Base-by-base conservation (phyloP, 2,329 filamentous ascomycete species). In the Sphaerulina musiva region DNA sequence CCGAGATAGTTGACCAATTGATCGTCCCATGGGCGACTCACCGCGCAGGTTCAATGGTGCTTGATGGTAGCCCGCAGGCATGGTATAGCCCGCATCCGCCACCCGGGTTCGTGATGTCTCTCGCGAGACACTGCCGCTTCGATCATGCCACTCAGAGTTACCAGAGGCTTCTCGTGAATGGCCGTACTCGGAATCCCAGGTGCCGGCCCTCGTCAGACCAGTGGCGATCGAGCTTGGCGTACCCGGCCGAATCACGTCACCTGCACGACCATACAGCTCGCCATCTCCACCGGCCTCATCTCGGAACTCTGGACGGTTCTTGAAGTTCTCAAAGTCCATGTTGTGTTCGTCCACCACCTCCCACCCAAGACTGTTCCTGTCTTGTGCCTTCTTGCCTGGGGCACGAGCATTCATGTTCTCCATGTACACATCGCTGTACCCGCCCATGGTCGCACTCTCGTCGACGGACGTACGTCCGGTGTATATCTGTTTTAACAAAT, bases 311-410 rank as follows among this genome's bases (percentile, higher is more conserved):
- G 87, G 81, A 1, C 89, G 80, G 70, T 95, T 86, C 72, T 95
- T 96, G 78, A 85, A 97, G 72, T 89, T 92, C 57, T 89, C 84
- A 68, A 95, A 95, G 69, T 95, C 90, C 70, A 95, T 84, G 46
- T 89, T 83, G 51, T 80, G 80, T 64, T 97, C 92, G 0, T 87
- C 84, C 0, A 97, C 91, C 54, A 95, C 83, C 71, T 97, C 92
- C 70, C 96, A 96, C 29, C 51, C 55, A n/a, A 49, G 34, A 26
- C 48, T 46, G 40, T 41, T 49, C 2, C 59, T 56, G 1, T 64
- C 63, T 9, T 65, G 62, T 43, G 81, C 79, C 9, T 66, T 53
- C 58, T 84, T 84, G 54, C 83, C 83, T 0, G 82, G 79, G 5
- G 78, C 77, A 3, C 73, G 72, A 3, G 75, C 68, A 39, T 77